These are phyloP conservation scores for Hygrophorus russula DNA, from an alignment of 768 basidiomycete species.

Conservation along the genomic window DNA sequence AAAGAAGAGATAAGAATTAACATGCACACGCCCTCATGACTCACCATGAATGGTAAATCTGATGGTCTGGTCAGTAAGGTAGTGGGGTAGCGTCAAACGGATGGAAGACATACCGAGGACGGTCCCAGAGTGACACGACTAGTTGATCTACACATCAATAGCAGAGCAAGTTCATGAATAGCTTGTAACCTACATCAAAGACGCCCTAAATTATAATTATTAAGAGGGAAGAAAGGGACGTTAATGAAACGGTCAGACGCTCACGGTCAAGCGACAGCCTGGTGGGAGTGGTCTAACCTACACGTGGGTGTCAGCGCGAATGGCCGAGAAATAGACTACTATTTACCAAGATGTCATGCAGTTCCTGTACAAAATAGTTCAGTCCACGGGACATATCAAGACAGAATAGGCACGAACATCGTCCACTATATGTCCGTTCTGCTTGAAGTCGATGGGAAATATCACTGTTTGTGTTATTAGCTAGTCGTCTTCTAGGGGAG, in stretches of 20 bases:
- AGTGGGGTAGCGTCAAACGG: not conserved
- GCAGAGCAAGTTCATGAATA: not conserved
- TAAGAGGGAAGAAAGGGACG: not conserved
- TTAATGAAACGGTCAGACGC: conserved; percentile 8
- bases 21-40: conserved; percentile 6
- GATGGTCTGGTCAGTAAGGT: not conserved
- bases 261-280: conserved; percentile 42
- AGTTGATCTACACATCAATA: not conserved
- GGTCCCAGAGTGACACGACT: conserved; percentile 48
- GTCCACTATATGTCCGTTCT: conserved; percentile 66
- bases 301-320: not conserved
- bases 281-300: conserved; percentile 33
- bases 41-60: conserved; percentile 42
- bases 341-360: conserved; percentile 38
- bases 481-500: not conserved
- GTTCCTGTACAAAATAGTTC: conserved; percentile 22
- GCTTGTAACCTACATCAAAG: conserved; percentile 35
- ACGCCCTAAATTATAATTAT: conserved; percentile 24
- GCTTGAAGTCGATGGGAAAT: conserved; percentile 80
- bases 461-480: conserved; percentile 39
- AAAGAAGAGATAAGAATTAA: not conserved
- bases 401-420: conserved; percentile 27
- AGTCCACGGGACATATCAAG: not conserved
- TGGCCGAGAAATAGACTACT: not conserved
- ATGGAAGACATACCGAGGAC: conserved; percentile 27